Percentiles rank a stretch among this genome's conserved stretches.
phyloP scores from a whole-genome alignment of 139 green algal genomes.

The Picocystis salinarum region DNA sequence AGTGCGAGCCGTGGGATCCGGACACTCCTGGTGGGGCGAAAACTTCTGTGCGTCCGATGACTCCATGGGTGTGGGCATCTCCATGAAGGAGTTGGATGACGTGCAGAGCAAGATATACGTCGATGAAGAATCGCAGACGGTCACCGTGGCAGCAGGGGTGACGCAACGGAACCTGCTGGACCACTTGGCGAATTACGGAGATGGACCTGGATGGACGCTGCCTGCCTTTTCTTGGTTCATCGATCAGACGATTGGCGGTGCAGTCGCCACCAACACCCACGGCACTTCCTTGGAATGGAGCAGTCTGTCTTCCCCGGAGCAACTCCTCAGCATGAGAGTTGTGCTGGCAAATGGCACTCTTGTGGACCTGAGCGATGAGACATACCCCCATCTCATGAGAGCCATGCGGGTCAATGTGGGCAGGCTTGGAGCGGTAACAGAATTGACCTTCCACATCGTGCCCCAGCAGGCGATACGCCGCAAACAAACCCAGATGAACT shows the following conservation, averaged over 20 bases:
- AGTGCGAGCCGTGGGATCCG: too few relatives aligned
- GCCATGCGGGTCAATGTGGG: conserved; percentile 3
- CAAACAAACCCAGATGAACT: background rate
- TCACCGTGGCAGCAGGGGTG: background rate
- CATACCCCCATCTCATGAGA: conserved; percentile 2
- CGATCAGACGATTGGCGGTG: conserved; percentile 64
- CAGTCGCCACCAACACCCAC: conserved; percentile 60
- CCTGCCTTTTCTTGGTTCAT: conserved; percentile 55
- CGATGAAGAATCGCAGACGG: background rate
- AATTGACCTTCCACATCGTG: conserved; percentile 1
- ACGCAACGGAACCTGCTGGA: conserved; percentile 2
- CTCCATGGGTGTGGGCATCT: background rate
- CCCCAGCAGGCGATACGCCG: background rate
- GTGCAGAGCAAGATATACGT: background rate
- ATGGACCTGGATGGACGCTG: conserved; percentile 47
- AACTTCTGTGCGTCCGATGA: conserved; percentile 29
- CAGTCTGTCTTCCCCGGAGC: conserved; percentile 36
- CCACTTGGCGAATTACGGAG: conserved; percentile 5
- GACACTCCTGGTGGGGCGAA: conserved; percentile 34
- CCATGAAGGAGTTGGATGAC: background rate
- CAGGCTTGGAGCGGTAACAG: background rate
- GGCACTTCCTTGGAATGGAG: conserved; percentile 38
- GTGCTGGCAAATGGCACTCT: background rate
- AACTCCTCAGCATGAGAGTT: conserved; percentile 20
- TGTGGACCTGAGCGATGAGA: background rate